Conservation (phyloP, 2,329 filamentous ascomycete genomes). For the Fusarium tupiense region DNA sequence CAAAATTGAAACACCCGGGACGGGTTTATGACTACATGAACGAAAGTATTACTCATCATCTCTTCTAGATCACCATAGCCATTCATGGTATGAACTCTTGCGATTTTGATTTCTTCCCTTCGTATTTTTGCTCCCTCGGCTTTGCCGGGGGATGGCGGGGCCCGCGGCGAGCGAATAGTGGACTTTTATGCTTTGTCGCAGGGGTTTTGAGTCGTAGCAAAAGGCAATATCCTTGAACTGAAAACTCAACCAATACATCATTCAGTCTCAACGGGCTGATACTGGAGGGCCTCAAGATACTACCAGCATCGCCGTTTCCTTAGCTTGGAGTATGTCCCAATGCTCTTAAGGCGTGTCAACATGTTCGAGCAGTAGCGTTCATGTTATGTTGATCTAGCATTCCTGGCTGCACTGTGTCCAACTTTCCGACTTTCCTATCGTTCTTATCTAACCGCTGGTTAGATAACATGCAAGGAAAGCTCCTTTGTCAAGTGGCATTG, state of each 20-base stretch:
- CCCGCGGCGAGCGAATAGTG: not conserved
- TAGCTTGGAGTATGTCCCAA: rapidly evolving
- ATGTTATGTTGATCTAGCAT: not conserved
- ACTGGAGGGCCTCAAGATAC: not conserved
- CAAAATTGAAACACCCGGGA: not conserved
- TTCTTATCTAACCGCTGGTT: not conserved
- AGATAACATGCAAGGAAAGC: not conserved
- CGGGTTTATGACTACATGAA: not conserved
- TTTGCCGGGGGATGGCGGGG: not conserved
- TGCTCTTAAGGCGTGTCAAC: rapidly evolving
- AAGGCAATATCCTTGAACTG: not conserved
- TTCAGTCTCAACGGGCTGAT: not conserved
- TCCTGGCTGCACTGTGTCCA: not conserved
- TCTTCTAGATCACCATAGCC: rapidly evolving
- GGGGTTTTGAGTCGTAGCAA: not conserved
- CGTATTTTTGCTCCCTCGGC: not conserved
- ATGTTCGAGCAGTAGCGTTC: too few relatives aligned
- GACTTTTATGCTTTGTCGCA: too few relatives aligned
- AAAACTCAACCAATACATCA: not conserved
- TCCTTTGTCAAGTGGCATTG: not conserved
- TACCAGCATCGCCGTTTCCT: too few relatives aligned
- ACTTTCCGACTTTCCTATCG: rapidly evolving
- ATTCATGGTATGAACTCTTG: too few relatives aligned
- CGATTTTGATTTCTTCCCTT: not conserved
- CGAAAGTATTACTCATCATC: not conserved